Evolutionary conservation across 106 monocot species (phyloP), one percentile per base, ranked within the genome.

Genomic region (Acorus calamus): DNA sequence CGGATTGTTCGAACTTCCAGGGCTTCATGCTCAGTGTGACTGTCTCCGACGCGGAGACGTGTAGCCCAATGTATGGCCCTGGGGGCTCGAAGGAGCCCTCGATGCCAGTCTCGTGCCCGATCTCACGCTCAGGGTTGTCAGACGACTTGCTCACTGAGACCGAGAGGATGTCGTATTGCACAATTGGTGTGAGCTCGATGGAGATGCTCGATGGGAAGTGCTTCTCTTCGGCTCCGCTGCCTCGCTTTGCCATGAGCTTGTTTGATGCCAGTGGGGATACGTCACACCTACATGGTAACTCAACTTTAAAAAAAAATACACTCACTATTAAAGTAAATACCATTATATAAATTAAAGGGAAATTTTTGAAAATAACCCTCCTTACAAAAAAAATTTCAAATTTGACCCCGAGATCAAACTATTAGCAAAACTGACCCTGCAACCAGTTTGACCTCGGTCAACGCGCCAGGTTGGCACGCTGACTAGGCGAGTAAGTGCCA

Each of bases 1-100:
- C 88, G 2, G 76, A 80, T 59, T 93, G 88, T 60, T 93, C 92
- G 52, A 88, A 88, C 55, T 85, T 92, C 88, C 92, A 92, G 0
- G 82, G 92, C 54, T 72, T 85, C 71, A 88, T 74, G 82, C 57
- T 74, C 73, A 70, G 60, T 2, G 73, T 83, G 11, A 83, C 60
- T 9, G 69, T 80, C 58, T 92, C 92, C 2, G 75, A 70, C 2
- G 82, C 54, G 7, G 79, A 77, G 10, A 82, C 45, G 5, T 41
- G 78, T 44, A 88, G 47, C 14, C 82, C 88, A 5, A 83, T 11
- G 53, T 77, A 67, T 48, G 82, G 41, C 11, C 65, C 69, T 4
- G 81, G 77, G 6, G 89, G 89, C 3, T 85, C 81, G 14, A 89
- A 85, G 14, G 67, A 58, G 11, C 82, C 82, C 71, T 85, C 85